Conservation (phyloP, 2,329 filamentous ascomycete genomes). For the Aspergillus sp. region DNA sequence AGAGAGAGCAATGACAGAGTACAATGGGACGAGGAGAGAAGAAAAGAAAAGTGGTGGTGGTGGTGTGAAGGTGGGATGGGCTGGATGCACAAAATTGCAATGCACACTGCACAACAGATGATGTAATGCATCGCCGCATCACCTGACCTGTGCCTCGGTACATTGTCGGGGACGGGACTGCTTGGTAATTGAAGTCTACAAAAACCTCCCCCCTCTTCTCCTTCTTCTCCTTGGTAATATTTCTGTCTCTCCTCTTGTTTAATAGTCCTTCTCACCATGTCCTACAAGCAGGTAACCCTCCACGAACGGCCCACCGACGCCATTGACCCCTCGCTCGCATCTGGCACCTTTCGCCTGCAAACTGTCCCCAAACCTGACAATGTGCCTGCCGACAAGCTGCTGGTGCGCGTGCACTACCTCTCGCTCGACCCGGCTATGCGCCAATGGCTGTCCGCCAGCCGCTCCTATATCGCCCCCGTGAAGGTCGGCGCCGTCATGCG, state of each 20-base stretch:
- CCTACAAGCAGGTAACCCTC: constrained; percentile 38
- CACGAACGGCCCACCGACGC: constrained; percentile 33
- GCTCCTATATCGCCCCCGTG: constrained; percentile 69
- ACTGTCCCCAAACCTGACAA: constrained; percentile 26
- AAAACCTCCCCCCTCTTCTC: background rate
- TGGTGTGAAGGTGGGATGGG: background rate
- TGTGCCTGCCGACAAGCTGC: constrained; percentile 56
- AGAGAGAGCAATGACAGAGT: background rate
- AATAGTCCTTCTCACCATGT: constrained; percentile 14
- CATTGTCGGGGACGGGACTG: too few species aligned
- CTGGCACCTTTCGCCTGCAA: constrained; percentile 36
- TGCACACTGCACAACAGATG: background rate
- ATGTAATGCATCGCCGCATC: background rate
- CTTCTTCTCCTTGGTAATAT: background rate
- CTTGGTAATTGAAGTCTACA: too few species aligned
- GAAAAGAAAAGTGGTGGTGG: background rate
- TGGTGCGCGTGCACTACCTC: constrained; percentile 62
- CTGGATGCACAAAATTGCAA: too few species aligned
- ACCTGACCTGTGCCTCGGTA: too few species aligned
- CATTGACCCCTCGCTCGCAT: constrained; percentile 36
- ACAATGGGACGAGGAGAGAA: background rate
- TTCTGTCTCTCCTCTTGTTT: background rate
- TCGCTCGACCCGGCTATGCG: constrained; percentile 76
- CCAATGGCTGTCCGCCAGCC: constrained; percentile 62
- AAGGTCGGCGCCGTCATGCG: constrained; percentile 69